Percentiles rank a stretch among this genome's conserved stretches.
Conservation (phyloP, 768 basidiomycete genomes). For the Rhizopogon sp. region DNA sequence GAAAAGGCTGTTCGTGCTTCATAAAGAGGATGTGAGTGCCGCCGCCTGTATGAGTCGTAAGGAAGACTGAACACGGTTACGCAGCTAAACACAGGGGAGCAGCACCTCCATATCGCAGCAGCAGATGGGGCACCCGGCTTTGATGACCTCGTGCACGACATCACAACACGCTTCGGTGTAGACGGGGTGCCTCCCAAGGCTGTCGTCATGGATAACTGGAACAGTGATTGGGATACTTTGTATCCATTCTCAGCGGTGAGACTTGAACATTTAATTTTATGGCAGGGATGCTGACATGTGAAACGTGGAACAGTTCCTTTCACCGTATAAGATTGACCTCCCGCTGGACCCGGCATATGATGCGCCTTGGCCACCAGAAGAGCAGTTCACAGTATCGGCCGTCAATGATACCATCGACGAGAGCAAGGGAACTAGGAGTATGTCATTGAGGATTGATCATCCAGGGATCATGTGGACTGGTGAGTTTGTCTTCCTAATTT, state of each 20-base stretch:
- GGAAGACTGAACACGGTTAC: not conserved
- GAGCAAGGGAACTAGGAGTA: slow-evolving; percentile 55
- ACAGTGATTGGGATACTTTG: slow-evolving; percentile 83
- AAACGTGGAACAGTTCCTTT: slow-evolving; percentile 56
- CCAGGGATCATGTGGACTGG: slow-evolving; percentile 87
- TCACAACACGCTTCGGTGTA: slow-evolving; percentile 58
- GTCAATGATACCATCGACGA: slow-evolving; percentile 52
- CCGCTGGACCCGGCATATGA: slow-evolving; percentile 42
- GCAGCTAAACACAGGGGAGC: slow-evolving; percentile 67
- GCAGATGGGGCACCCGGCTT: slow-evolving; percentile 84
- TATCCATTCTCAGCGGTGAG: slow-evolving; percentile 76
- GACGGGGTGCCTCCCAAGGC: slow-evolving; percentile 34
- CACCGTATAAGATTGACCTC: slow-evolving; percentile 75
- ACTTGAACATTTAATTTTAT: not conserved
- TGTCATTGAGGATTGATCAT: slow-evolving; percentile 69
- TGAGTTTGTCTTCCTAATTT: slow-evolving; percentile 20
- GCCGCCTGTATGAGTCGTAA: not conserved
- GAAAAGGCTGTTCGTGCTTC: slow-evolving; percentile 78
- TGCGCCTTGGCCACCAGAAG: slow-evolving; percentile 42
- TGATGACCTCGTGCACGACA: slow-evolving; percentile 49
- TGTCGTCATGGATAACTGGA: slow-evolving; percentile 68
- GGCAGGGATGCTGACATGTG: not conserved
- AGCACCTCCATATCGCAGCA: slow-evolving; percentile 74
- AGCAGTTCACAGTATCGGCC: slow-evolving; percentile 50
- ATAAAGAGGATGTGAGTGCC: slow-evolving; percentile 74